Conservation (phyloP, 2,329 filamentous ascomycete genomes). For the Ophiocordyceps camponoti-saundersi region DNA sequence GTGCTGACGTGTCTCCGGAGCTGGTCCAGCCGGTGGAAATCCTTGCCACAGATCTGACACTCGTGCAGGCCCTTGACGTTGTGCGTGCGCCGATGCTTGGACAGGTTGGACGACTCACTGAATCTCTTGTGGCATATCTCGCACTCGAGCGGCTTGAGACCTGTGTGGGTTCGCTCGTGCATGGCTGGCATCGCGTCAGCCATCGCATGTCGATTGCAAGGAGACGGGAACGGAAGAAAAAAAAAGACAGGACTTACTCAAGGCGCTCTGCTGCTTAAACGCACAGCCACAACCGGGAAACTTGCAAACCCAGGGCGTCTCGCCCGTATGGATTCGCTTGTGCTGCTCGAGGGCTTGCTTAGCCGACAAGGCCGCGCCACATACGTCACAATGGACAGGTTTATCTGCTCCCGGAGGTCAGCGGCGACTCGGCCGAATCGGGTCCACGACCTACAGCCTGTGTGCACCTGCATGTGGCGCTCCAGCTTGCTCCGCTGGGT, state of each 20-base stretch:
- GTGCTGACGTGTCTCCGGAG: conserved; percentile 33
- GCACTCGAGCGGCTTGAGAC: conserved; percentile 44
- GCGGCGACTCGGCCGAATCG: not conserved
- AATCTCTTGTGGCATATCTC: conserved; percentile 41
- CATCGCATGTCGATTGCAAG: not conserved
- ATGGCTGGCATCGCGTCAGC: conserved; percentile 29
- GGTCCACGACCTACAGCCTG: conserved; percentile 32
- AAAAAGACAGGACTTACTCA: conserved; percentile 29
- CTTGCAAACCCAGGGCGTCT: conserved; percentile 43
- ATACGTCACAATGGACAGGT: conserved; percentile 37
- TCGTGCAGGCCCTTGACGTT: conserved; percentile 31
- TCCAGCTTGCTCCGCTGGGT: conserved; percentile 46
- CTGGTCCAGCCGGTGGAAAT: conserved; percentile 44
- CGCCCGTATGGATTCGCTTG: conserved; percentile 47
- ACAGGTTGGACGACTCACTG: conserved; percentile 48
- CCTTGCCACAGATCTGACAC: conserved; percentile 36
- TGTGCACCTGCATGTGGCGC: conserved; percentile 48
- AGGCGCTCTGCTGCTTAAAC: conserved; percentile 51
- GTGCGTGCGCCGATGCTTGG: conserved; percentile 48
- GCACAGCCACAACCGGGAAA: conserved; percentile 31
- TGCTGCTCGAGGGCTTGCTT: conserved; percentile 54
- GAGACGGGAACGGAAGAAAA: not conserved
- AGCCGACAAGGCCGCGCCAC: conserved; percentile 42
- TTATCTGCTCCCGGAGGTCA: conserved; percentile 27
- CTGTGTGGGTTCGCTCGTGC: conserved; percentile 49